Percentiles rank a stretch among this genome's conserved stretches.
These are phyloP conservation scores for Russula griseocarnosa DNA, from an alignment of 768 basidiomycete genomes.

Conservation along the genomic window DNA sequence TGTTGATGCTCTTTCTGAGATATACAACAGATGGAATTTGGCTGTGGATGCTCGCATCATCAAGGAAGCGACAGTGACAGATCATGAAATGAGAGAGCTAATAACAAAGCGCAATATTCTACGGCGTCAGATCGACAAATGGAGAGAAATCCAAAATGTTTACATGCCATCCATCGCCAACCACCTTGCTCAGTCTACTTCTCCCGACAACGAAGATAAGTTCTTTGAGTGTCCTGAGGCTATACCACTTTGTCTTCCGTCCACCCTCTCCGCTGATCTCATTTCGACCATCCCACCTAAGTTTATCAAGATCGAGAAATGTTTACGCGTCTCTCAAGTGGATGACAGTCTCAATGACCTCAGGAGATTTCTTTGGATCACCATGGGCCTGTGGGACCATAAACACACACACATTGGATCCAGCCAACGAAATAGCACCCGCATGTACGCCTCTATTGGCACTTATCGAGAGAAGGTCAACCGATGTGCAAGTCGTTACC, in stretches of 20 bases:
- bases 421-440: background rate
- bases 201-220: background rate
- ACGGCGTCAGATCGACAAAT: background rate
- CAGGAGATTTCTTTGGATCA: background rate
- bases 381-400: background rate
- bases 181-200: background rate
- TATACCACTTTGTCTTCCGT: background rate
- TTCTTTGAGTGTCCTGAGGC: background rate
- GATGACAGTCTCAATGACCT: slow-evolving; percentile 2
- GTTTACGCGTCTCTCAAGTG: background rate
- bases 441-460: background rate
- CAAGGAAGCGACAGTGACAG: background rate
- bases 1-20: background rate
- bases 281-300: background rate
- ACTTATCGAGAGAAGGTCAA: background rate
- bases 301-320: background rate
- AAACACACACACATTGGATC: background rate
- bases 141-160: background rate
- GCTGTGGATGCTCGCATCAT: background rate
- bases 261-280: background rate
- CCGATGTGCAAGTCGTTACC: background rate
- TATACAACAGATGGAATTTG: background rate
- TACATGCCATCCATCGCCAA: background rate
- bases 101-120: background rate
- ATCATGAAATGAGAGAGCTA: background rate